A percentile compares a stretch with the other conserved stretches of the same genome.
These are phyloP conservation scores for Rhizophora mangle DNA, from an alignment of 345 rosid species.

Conservation along the genomic window DNA sequence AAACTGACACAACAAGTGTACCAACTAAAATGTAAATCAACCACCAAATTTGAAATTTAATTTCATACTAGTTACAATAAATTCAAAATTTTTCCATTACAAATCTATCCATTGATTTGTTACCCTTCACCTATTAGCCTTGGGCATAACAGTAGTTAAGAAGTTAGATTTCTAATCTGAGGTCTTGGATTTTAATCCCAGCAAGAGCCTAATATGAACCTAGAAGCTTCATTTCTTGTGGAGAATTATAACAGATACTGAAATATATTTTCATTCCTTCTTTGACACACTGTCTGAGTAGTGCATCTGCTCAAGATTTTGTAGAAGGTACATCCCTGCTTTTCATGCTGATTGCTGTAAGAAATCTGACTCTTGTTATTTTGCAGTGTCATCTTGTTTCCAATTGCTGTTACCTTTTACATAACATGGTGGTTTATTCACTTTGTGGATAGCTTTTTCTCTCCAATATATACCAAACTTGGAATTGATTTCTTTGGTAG, in stretches of 20 bases:
- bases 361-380: slow-evolving; percentile 24
- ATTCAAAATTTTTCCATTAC: too few relatives aligned
- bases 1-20: too few relatives aligned
- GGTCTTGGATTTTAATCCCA: too few relatives aligned
- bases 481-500: slow-evolving; percentile 91
- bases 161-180: too few relatives aligned
- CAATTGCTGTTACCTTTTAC: slow-evolving; percentile 90
- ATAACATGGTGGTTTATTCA: slow-evolving; percentile 99
- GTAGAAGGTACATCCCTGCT: not conserved
- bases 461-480: slow-evolving; percentile 87
- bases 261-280: not conserved
- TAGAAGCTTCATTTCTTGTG: not conserved
- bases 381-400: slow-evolving; percentile 93
- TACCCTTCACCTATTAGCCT: too few relatives aligned
- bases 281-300: not conserved
- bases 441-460: slow-evolving; percentile 96
- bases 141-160: too few relatives aligned
- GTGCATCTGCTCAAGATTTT: not conserved
- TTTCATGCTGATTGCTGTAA: slow-evolving; percentile 11
- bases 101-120: too few relatives aligned
- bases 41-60: too few relatives aligned
- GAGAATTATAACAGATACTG: not conserved
- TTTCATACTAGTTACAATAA: too few relatives aligned
- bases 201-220: not conserved
- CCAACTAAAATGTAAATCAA: too few relatives aligned